Conservation (phyloP, 1,139 yeast genomes). For the Suhomyces coccinellae region DNA sequence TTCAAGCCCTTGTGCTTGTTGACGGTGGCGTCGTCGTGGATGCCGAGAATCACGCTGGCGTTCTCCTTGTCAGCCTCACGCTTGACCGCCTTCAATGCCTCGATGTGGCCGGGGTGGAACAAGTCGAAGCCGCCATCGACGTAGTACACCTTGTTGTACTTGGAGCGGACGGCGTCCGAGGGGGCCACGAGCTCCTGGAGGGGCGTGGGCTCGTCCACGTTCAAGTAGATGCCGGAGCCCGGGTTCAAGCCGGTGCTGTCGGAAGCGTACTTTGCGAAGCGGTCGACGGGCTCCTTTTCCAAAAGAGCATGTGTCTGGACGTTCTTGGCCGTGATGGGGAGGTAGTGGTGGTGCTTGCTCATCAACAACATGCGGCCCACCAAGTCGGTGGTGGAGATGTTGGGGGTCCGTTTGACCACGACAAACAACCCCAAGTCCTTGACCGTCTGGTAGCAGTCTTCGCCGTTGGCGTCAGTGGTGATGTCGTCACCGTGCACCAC, state of each 20-base stretch:
- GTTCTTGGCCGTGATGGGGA: slow-evolving; percentile 28
- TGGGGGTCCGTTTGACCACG: slow-evolving; percentile 89
- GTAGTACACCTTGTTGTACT: slow-evolving; percentile 46
- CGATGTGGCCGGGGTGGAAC: slow-evolving; percentile 92
- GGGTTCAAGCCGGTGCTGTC: slow-evolving; percentile 61
- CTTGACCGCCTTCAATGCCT: slow-evolving; percentile 52
- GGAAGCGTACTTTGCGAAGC: slow-evolving; percentile 61
- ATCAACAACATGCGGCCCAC: slow-evolving; percentile 84
- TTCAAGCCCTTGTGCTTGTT: slow-evolving; percentile 63
- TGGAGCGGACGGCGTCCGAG: slow-evolving; percentile 24
- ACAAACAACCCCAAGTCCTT: slow-evolving; percentile 85
- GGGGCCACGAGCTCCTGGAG: slow-evolving; percentile 42
- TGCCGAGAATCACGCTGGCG: slow-evolving; percentile 63
- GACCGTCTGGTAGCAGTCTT: slow-evolving; percentile 83
- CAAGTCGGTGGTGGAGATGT: slow-evolving; percentile 91
- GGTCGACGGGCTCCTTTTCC: slow-evolving; percentile 32
- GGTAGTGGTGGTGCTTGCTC: slow-evolving; percentile 58
- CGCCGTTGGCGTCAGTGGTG: slow-evolving; percentile 92
- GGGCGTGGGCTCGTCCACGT: slow-evolving; percentile 22
- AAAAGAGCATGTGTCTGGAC: slow-evolving; percentile 31
- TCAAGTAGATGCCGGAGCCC: slow-evolving; percentile 61
- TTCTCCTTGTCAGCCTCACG: slow-evolving; percentile 37
- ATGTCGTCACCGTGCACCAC: slow-evolving; percentile 98
- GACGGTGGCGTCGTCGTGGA: slow-evolving; percentile 62
- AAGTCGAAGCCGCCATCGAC: slow-evolving; percentile 89